These are phyloP conservation scores for Fusarium sp. DNA, from an alignment of 2,329 filamentous ascomycete genomes.

Conservation along the genomic window DNA sequence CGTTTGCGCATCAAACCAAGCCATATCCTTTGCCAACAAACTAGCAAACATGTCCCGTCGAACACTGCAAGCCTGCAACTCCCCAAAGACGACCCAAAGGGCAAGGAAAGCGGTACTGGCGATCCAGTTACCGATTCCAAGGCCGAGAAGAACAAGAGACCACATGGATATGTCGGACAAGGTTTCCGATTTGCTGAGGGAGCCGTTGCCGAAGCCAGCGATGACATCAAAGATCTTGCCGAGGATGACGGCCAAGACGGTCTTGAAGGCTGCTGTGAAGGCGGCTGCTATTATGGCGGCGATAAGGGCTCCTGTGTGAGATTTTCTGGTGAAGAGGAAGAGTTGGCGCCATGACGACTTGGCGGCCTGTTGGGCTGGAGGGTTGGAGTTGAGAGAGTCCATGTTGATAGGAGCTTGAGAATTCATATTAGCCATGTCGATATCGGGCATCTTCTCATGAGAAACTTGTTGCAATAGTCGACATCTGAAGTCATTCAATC, in stretches of 20 bases:
- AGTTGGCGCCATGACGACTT: conserved; percentile 60
- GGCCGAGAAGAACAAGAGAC: conserved; percentile 70
- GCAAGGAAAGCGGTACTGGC: conserved; percentile 75
- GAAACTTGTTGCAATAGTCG: neutral
- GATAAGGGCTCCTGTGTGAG: conserved; percentile 67
- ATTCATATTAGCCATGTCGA: conserved; percentile 22
- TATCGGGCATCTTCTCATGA: neutral
- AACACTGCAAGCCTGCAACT: conserved; percentile 78
- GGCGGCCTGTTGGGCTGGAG: conserved; percentile 9
- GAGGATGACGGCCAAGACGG: conserved; percentile 75
- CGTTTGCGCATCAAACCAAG: conserved; percentile 82
- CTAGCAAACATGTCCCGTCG: conserved; percentile 74
- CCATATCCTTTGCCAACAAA: conserved; percentile 78
- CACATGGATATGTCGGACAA: conserved; percentile 68
- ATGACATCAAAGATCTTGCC: conserved; percentile 82
- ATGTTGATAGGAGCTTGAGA: neutral
- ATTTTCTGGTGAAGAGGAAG: conserved; percentile 77
- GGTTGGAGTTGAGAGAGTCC: neutral
- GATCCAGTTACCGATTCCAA: conserved; percentile 76
- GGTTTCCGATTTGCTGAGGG: conserved; percentile 59
- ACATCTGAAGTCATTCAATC: neutral
- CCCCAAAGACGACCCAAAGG: conserved; percentile 82
- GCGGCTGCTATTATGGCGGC: conserved; percentile 68
- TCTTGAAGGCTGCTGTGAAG: conserved; percentile 71
- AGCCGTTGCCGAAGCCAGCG: conserved; percentile 71